Evolutionary conservation across 495 filamentous ascomycete genomes (phyloP).

Genomic region (Neurospora sp.): DNA sequence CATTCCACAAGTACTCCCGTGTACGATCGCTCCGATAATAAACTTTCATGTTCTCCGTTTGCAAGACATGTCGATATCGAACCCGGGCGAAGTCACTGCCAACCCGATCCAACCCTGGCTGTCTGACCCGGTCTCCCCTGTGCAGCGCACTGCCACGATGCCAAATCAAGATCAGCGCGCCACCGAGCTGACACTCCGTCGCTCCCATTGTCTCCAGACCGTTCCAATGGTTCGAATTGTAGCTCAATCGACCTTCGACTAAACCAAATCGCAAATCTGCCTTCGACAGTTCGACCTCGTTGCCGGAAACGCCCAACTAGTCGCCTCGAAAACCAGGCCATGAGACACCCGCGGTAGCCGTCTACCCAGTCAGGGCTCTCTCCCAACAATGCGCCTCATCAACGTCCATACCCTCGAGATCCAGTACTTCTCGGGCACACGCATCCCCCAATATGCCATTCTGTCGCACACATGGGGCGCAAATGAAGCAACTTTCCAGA

Average conservation of each 20-base stretch:
- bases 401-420: conserved; percentile 18
- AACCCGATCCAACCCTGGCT: neutral
- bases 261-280: neutral
- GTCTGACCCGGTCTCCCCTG: neutral
- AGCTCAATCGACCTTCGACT: neutral
- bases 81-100: neutral
- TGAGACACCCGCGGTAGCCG: neutral
- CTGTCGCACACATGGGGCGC: conserved; percentile 27
- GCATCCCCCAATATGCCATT: conserved; percentile 23
- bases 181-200: neutral
- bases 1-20: neutral
- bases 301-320: neutral
- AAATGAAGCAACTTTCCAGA: conserved; percentile 22
- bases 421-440: conserved; percentile 16
- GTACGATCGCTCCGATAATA: neutral
- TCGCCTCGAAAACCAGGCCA: neutral
- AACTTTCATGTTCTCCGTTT: neutral
- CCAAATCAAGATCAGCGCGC: neutral
- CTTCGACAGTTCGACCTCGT: neutral
- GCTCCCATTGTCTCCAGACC: neutral
- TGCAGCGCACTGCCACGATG: neutral
- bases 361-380: neutral
- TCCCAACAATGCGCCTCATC: conserved; percentile 21
- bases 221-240: neutral
- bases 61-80: neutral